Conservation (phyloP, 768 basidiomycete genomes). For the Panaeolus cyanescens region DNA sequence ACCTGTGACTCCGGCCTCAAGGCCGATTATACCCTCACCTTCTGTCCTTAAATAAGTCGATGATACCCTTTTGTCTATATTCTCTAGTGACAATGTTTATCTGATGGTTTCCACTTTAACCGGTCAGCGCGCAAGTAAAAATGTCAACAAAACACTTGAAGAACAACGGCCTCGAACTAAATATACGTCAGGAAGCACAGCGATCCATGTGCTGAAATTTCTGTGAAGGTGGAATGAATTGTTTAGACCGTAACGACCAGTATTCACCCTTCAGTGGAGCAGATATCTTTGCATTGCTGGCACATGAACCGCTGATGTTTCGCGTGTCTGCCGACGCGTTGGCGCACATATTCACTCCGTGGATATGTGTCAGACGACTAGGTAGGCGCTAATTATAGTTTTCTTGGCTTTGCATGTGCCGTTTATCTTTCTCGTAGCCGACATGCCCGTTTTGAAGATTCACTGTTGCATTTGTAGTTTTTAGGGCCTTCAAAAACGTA, state of each 20-base stretch:
- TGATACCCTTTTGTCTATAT: not conserved
- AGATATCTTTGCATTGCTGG: not conserved
- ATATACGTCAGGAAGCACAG: not conserved
- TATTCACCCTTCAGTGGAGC: not conserved
- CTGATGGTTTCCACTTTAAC: conserved; percentile 3
- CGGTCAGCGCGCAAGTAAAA: not conserved
- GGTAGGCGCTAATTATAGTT: not conserved
- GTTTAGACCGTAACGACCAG: not conserved
- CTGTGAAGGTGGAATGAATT: not conserved
- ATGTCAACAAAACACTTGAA: not conserved
- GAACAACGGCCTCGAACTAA: not conserved
- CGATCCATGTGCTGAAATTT: not conserved
- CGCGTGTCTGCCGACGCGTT: not conserved
- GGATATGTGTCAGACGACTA: not conserved
- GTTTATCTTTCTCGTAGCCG: not conserved
- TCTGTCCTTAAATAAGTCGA: conserved; percentile 37
- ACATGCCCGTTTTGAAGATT: not conserved
- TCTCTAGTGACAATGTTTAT: not conserved
- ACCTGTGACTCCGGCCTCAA: conserved; percentile 43
- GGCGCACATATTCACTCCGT: not conserved
- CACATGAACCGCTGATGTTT: not conserved
- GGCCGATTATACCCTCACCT: conserved; percentile 49
- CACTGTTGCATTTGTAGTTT: not conserved
- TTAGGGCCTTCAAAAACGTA: not conserved
- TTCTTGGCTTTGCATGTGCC: not conserved